Evolutionary conservation across 2,329 filamentous ascomycete genomes (phyloP).

Genomic region (Hymenoscyphus occultus): DNA sequence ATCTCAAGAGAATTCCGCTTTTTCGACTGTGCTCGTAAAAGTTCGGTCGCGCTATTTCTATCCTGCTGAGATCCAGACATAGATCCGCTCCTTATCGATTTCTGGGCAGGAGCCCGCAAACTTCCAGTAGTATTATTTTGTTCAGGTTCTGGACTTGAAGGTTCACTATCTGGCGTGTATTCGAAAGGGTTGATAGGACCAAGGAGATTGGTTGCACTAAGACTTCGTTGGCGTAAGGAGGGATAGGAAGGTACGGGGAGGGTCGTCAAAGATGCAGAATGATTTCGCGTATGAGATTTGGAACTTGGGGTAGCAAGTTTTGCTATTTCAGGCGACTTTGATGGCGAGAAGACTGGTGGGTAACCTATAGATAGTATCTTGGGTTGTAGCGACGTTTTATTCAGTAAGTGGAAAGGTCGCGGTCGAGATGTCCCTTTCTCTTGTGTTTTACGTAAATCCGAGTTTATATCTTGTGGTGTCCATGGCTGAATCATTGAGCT

Average conservation of each 20-base stretch:
- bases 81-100: background rate
- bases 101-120: background rate
- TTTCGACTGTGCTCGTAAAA: background rate
- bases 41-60: background rate
- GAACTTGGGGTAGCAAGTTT: background rate
- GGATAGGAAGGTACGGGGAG: background rate
- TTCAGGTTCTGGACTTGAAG: background rate
- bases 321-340: too few relatives aligned
- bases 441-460: background rate
- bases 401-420: background rate
- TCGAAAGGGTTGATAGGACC: constrained; percentile 8
- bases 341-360: background rate
- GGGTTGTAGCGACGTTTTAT: background rate
- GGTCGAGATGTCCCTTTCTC: background rate
- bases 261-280: background rate
- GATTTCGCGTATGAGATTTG: background rate
- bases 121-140: background rate
- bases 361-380: background rate
- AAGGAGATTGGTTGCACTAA: constrained; percentile 7
- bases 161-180: background rate
- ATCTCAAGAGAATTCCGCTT: background rate
- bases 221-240: background rate
- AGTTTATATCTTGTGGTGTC: background rate
- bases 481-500: background rate
- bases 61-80: background rate